These are phyloP conservation scores for Verbascum thapsus DNA, from an alignment of 257 asterid species.

Conservation along the genomic window DNA sequence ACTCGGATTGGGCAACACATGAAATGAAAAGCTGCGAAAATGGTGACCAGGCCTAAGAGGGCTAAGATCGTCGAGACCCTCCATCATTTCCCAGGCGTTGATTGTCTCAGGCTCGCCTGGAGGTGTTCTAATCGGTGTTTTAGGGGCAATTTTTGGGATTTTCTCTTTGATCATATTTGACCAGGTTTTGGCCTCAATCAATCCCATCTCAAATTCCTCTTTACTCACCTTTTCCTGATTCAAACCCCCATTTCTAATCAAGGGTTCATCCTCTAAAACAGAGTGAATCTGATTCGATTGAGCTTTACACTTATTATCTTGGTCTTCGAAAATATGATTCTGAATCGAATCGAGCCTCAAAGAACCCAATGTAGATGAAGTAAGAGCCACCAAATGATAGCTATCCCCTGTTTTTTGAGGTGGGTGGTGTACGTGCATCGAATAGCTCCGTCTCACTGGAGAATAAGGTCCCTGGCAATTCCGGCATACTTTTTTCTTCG, in stretches of 20 bases:
- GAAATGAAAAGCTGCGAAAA: conserved; percentile 77
- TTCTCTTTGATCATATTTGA: conserved; percentile 70
- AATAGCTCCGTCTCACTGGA: conserved; percentile 78
- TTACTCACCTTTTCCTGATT: conserved; percentile 30
- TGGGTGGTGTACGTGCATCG: conserved; percentile 60
- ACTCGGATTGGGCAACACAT: conserved; percentile 30
- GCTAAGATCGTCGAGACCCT: conserved; percentile 73
- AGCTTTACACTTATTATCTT: conserved; percentile 27
- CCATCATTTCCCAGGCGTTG: conserved; percentile 93
- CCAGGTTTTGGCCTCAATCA: conserved; percentile 88
- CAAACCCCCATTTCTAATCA: background rate
- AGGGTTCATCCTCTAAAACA: conserved; percentile 31
- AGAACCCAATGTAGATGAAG: conserved; percentile 86
- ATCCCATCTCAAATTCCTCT: conserved; percentile 69
- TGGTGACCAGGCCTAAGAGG: conserved; percentile 51
- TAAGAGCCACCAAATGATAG: conserved; percentile 71
- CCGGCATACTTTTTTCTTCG: conserved; percentile 65
- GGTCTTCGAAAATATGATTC: conserved; percentile 20
- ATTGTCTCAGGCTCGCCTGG: conserved; percentile 88
- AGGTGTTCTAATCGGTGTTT: conserved; percentile 65
- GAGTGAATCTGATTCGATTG: conserved; percentile 30
- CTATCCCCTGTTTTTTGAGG: conserved; percentile 47
- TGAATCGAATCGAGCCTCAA: conserved; percentile 63
- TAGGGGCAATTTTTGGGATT: conserved; percentile 67
- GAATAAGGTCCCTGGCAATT: conserved; percentile 59